Base-by-base conservation (phyloP, 345 rosid species). In the Camelina hispida region DNA sequence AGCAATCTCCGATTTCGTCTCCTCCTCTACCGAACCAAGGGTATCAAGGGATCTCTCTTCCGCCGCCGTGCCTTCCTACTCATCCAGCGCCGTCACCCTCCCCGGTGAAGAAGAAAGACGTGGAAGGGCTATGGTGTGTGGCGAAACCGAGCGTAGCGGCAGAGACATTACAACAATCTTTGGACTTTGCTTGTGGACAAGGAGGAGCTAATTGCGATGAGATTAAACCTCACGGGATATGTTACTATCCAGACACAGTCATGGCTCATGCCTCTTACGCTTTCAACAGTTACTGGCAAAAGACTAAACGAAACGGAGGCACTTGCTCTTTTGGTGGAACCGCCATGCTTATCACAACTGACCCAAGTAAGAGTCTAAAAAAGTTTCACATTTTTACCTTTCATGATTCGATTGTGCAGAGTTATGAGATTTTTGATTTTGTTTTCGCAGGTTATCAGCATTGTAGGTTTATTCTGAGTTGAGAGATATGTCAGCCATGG, bases 231-330 rank as follows among this genome's bases (percentile, higher is more conserved):
- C 58, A 69, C 0, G 90, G 95, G 44, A 87, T 78, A 72, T 89
- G 95, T 80, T 89, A 76, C 70, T 40, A 83, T 9, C 95, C 95
- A 1, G 85, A 87, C 18, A 84, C 86, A 10, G 73, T 80, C 20
- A 71, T 86, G 69, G 90, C 95, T 35, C 95, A 89, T 43, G 91
- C 95, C 1, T 89, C 95, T 48, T 89, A 79, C 78, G 95, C 95
- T 62, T 85, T 86, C 80, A 87, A 86, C 53, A 85, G 87, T 72
- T 89, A 87, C 68, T 87, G 92, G 95, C 95, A 86, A 59, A 87
- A 82, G 79, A 89, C 69, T 55, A 89, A 87, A 70, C 78, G 87
- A 78, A 68, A 58, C 64, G 92, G 90, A 30, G 89, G 90, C 2
- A 79, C 84, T 74, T 89, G 95, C 66, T 75, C 73, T 62, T 89